phyloP scores from a whole-genome alignment of 1,284 basidiomycete genomes.

The Gomphus bonarii region DNA sequence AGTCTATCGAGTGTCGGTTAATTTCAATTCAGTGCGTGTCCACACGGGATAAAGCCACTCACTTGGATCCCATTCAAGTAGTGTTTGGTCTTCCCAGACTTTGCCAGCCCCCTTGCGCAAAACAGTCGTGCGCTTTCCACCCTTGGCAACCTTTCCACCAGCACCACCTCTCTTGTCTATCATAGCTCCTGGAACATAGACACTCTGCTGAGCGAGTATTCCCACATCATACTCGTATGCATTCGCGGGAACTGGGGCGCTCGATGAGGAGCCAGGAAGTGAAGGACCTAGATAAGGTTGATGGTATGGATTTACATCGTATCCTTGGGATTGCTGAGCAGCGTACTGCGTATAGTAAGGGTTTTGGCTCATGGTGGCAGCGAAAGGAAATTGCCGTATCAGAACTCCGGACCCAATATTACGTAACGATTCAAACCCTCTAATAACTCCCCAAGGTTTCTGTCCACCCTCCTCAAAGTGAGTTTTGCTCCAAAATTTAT shows the following conservation, averaged over 20 bases:
- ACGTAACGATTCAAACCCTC: slow-evolving; percentile 6
- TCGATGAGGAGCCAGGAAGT: slow-evolving; percentile 51
- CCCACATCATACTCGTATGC: slow-evolving; percentile 85
- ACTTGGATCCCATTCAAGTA: slow-evolving; percentile 98
- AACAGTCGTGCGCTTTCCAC: slow-evolving; percentile 90
- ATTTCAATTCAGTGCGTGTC: background rate
- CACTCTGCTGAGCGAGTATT: slow-evolving; percentile 77
- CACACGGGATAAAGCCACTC: slow-evolving; percentile 25
- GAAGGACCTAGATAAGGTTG: slow-evolving; percentile 69
- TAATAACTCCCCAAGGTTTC: slow-evolving; percentile 2
- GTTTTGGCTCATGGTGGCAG: slow-evolving; percentile 26
- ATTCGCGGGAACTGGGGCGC: slow-evolving; percentile 76
- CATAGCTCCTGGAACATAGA: slow-evolving; percentile 81
- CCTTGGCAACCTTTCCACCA: slow-evolving; percentile 77
- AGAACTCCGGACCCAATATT: background rate
- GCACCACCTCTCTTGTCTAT: slow-evolving; percentile 77
- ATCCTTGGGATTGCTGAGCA: slow-evolving; percentile 31
- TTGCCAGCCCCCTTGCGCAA: slow-evolving; percentile 91
- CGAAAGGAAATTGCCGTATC: background rate
- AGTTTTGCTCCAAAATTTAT: slow-evolving; percentile 4
- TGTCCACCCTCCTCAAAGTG: slow-evolving; percentile 12
- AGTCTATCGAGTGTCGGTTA: slow-evolving; percentile 43
- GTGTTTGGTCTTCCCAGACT: slow-evolving; percentile 95
- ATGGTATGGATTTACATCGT: slow-evolving; percentile 68
- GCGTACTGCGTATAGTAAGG: slow-evolving; percentile 28